These are phyloP conservation scores for Russula foetens DNA, from an alignment of 768 basidiomycete species.

Conservation along the genomic window DNA sequence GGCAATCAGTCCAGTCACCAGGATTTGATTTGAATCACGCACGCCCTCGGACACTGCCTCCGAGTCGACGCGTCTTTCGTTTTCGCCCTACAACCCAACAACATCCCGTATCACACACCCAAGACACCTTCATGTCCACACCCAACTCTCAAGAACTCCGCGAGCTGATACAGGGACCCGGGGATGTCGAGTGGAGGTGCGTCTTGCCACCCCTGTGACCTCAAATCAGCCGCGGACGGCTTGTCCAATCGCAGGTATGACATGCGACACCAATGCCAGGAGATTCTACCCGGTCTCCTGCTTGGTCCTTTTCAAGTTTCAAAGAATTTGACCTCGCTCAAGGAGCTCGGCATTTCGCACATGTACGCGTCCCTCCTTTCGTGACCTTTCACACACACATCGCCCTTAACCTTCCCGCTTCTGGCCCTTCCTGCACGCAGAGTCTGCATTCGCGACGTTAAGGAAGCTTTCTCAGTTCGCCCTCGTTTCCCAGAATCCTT, in stretches of 20 bases:
- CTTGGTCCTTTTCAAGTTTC: constrained; percentile 87
- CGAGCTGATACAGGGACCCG: constrained; percentile 66
- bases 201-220: constrained; percentile 21
- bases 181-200: constrained; percentile 80
- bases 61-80: not conserved
- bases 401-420: not conserved
- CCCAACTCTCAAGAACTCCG: constrained; percentile 30
- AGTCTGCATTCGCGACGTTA: constrained; percentile 81
- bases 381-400: constrained; percentile 6
- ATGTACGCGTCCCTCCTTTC: constrained; percentile 43
- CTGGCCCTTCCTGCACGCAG: constrained; percentile 31
- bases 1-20: no score
- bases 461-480: constrained; percentile 83
- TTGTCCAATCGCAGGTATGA: constrained; percentile 58
- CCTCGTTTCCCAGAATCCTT: constrained; percentile 80
- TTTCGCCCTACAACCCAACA: not conserved
- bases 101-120: not conserved
- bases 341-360: constrained; percentile 65
- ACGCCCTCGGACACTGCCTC: not conserved
- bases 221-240: not conserved
- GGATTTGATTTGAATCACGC: no score
- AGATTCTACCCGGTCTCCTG: constrained; percentile 74
- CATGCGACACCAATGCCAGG: constrained; percentile 93
- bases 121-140: constrained; percentile 1
- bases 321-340: constrained; percentile 67